Conservation (phyloP, 495 filamentous ascomycete genomes). For the Collariella sp. region DNA sequence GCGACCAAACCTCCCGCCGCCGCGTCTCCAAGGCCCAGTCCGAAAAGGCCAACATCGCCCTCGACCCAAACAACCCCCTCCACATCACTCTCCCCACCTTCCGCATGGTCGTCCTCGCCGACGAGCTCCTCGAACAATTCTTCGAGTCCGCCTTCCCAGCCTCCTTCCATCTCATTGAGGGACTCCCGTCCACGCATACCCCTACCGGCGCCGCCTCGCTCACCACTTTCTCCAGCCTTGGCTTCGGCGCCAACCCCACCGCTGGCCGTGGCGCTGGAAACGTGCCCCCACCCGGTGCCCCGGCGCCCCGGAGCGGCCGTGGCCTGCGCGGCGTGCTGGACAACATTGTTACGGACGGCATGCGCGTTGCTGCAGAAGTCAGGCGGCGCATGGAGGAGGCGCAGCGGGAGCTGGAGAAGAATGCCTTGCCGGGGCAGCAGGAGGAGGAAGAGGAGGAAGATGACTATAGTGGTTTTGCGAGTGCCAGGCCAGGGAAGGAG, state of each 20-base stretch:
- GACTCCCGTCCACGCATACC: slow-evolving; percentile 24
- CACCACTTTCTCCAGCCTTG: slow-evolving; percentile 69
- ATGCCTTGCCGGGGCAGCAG: slow-evolving; percentile 51
- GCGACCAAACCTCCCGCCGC: slow-evolving; percentile 19
- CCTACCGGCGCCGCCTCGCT: slow-evolving; percentile 46
- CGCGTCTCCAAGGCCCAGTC: slow-evolving; percentile 47
- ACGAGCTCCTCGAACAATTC: slow-evolving; percentile 91
- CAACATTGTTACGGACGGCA: slow-evolving; percentile 94
- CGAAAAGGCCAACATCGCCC: slow-evolving; percentile 70
- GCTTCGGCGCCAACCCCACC: slow-evolving; percentile 40
- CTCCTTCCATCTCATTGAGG: slow-evolving; percentile 50
- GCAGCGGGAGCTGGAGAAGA: slow-evolving; percentile 74
- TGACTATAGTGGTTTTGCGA: slow-evolving; percentile 36
- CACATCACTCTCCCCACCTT: slow-evolving; percentile 97
- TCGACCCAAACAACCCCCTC: slow-evolving; percentile 85
- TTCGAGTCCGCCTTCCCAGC: slow-evolving; percentile 75
- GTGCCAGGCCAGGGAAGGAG: neutral
- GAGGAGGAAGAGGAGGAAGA: slow-evolving; percentile 74
- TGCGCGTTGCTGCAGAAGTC: slow-evolving; percentile 89
- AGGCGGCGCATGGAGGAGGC: slow-evolving; percentile 87
- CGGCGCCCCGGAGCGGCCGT: slow-evolving; percentile 49
- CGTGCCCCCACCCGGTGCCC: too few species aligned
- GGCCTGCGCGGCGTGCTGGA: slow-evolving; percentile 88
- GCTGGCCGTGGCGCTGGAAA: too few species aligned
- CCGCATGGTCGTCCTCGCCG: slow-evolving; percentile 95